Conservation (phyloP, 345 rosid species). For the Syzygium oleosum region DNA sequence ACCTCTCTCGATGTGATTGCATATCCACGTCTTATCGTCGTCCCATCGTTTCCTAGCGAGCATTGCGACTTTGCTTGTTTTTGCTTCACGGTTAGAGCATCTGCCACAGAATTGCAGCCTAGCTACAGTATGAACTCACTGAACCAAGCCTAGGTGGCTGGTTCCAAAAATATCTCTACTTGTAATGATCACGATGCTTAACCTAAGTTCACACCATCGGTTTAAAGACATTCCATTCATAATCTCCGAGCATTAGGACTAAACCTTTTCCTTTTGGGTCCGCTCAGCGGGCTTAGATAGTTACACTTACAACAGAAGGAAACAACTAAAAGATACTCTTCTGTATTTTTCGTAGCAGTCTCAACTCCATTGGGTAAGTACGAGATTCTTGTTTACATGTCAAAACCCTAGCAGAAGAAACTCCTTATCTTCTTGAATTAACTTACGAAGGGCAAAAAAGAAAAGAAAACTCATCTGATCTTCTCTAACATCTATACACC, state of each 20-base stretch:
- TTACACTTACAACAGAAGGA: neutral
- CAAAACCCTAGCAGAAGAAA: neutral
- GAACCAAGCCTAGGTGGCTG: neutral
- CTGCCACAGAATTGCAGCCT: neutral
- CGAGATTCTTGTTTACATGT: neutral
- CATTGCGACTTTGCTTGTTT: neutral
- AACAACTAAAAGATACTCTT: neutral
- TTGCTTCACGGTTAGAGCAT: neutral
- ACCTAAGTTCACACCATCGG: neutral
- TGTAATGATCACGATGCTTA: neutral
- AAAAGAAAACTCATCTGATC: neutral
- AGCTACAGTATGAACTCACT: neutral
- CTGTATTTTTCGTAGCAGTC: neutral
- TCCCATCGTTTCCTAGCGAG: neutral
- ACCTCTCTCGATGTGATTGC: neutral
- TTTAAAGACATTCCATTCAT: neutral
- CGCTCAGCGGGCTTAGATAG: neutral
- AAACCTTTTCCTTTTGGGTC: neutral
- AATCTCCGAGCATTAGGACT: neutral
- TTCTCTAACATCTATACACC: neutral
- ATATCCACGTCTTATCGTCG: neutral
- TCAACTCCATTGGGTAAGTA: neutral
- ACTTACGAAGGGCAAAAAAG: neutral
- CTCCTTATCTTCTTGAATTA: neutral
- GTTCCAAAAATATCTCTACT: neutral